phyloP scores from a whole-genome alignment of 441 rosid species.

The Euphorbia schlechtendalii region DNA sequence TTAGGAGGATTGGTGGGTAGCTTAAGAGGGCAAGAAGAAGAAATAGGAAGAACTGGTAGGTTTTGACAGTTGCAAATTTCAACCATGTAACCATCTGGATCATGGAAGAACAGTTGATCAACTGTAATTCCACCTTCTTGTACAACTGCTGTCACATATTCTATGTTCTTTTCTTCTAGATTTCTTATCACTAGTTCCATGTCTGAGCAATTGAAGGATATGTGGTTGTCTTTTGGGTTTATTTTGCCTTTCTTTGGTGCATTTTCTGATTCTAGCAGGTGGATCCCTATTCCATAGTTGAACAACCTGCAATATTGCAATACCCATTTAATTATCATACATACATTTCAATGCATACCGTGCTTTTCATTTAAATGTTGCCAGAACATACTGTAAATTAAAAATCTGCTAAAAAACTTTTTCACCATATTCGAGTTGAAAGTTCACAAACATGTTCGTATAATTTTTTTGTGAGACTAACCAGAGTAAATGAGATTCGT shows the following conservation, averaged over 20 bases:
- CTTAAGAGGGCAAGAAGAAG: constrained; percentile 33
- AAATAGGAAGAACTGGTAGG: constrained; percentile 44
- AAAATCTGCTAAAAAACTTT: too few relatives aligned
- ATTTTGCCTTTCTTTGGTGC: constrained; percentile 30
- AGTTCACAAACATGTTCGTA: too few relatives aligned
- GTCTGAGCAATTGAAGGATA: constrained; percentile 41
- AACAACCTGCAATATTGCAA: constrained; percentile 34
- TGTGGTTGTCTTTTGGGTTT: constrained; percentile 53
- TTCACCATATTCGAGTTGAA: too few relatives aligned
- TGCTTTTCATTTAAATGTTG: too few relatives aligned
- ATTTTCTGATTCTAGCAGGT: constrained; percentile 33
- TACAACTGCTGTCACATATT: constrained; percentile 45
- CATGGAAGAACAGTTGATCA: constrained; percentile 54
- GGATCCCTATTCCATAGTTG: constrained; percentile 47
- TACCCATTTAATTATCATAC: too few relatives aligned
- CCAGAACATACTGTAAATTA: too few relatives aligned
- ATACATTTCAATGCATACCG: too few relatives aligned
- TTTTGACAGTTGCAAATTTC: constrained; percentile 52
- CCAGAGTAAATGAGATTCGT: too few relatives aligned
- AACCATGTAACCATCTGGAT: constrained; percentile 56
- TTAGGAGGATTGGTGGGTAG: constrained; percentile 20
- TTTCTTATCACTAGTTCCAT: constrained; percentile 24
- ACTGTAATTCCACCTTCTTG: constrained; percentile 46
- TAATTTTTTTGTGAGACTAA: too few relatives aligned
- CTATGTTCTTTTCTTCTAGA: constrained; percentile 30